Evolutionary conservation across 2,329 filamentous ascomycete species (phyloP).

Genomic region (Aulographum hederae): DNA sequence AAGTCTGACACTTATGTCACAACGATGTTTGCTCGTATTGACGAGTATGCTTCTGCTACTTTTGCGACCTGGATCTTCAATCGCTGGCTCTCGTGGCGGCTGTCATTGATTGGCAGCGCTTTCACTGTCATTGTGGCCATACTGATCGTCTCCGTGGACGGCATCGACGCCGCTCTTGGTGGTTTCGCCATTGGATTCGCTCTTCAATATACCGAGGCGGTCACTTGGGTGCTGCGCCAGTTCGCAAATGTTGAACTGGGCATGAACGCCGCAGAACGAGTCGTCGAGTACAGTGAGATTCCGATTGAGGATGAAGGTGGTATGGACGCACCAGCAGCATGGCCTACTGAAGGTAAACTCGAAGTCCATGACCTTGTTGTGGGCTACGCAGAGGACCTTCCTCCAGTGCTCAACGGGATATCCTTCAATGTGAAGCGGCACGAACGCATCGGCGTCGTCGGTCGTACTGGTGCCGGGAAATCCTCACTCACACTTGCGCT

Average conservation of each 20-base stretch:
- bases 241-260: conserved; percentile 47
- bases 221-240: conserved; percentile 48
- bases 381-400: conserved; percentile 51
- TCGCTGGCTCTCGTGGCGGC: conserved; percentile 58
- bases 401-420: conserved; percentile 51
- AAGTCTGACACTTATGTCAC: conserved; percentile 44
- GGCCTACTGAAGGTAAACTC: conserved; percentile 57
- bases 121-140: conserved; percentile 49
- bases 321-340: conserved; percentile 44
- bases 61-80: conserved; percentile 57
- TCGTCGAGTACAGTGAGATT: conserved; percentile 56
- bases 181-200: conserved; percentile 62
- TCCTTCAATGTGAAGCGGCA: conserved; percentile 48
- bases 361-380: conserved; percentile 58
- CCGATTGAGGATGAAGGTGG: conserved; percentile 36
- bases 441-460: conserved; percentile 44
- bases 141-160: conserved; percentile 41
- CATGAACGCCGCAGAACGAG: conserved; percentile 65
- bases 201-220: conserved; percentile 44
- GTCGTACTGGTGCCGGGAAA: conserved; percentile 63
- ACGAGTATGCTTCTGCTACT: conserved; percentile 46
- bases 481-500: conserved; percentile 57
- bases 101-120: conserved; percentile 48
- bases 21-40: conserved; percentile 48
- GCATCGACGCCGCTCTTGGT: conserved; percentile 50